Evolutionary conservation across 495 filamentous ascomycete genomes (phyloP), one percentile per base, ranked within the genome.

Genomic region (Penicillium soppii): DNA sequence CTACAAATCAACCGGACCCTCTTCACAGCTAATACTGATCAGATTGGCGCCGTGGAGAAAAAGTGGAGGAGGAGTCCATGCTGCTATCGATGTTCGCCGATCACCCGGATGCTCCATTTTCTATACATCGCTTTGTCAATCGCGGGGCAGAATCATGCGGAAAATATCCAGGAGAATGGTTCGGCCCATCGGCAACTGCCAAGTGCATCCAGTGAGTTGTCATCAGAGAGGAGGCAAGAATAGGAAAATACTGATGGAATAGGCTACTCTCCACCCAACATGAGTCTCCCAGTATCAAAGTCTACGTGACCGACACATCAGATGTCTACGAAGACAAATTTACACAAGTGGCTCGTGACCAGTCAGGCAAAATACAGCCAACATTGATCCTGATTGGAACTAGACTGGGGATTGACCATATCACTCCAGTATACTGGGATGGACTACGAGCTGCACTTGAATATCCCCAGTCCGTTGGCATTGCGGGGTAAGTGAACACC

Each of bases 141-240:
- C 86, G 95, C 58, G 95, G 95, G 3, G 90, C 92, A 15, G 75
- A 81, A 26, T 88, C 87, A 10, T 98, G 94, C 63, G 91, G 90
- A 6, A 97, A 96, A 64, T 87, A 92, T 66, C 92, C 95, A 0
- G 95, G 95, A 20, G 89, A 97, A 69, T 99, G 95, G 95, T 99
- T 99, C 76, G 95, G 95, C 8, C 95, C 95, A n/a, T 96, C 90
- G 13, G 94, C 95, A 5, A 95, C 95, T 2, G 90, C 95, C n/a
- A 82, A 85, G 50, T 97, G 95, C 67, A 96, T 99, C 46, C 85
- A 95, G 91, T 96, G 70, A 61, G 90, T 75, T n/a, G 22, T 10
- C 7, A n/a, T 16, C 29, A 20, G 13, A 22, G n/a, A n/a, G n/a
- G n/a, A n/a, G n/a, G 22, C 5, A 26, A 1, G n/a, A 25, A 19